These are phyloP conservation scores for Penicillium sp. DNA, from an alignment of 2,329 filamentous ascomycete species.

Conservation along the genomic window DNA sequence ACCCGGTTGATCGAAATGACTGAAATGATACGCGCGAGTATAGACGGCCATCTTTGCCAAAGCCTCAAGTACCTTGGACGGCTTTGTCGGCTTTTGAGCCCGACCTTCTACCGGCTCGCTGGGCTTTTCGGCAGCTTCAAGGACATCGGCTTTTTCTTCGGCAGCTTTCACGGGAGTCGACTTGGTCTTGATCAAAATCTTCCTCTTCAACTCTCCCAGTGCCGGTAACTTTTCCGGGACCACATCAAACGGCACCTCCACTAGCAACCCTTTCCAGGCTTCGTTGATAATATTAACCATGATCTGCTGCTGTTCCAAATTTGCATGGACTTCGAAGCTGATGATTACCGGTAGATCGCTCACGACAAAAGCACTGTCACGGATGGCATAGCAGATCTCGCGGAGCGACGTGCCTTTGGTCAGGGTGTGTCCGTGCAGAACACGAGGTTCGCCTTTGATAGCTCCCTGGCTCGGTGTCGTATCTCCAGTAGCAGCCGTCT, in stretches of 20 bases:
- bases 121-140: conserved; percentile 5
- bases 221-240: conserved; percentile 58
- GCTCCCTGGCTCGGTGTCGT: conserved; percentile 6
- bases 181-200: conserved; percentile 83
- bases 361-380: conserved; percentile 71
- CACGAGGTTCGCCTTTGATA: conserved; percentile 66
- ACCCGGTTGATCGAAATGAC: conserved; percentile 65
- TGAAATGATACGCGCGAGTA: conserved; percentile 80
- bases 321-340: conserved; percentile 87
- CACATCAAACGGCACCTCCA: conserved; percentile 63
- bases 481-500: neutral
- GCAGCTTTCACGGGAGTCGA: conserved; percentile 52
- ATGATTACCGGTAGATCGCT: conserved; percentile 83
- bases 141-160: conserved; percentile 25
- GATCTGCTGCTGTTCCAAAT: conserved; percentile 75
- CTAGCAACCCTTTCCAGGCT: conserved; percentile 73
- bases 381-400: conserved; percentile 77
- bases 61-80: conserved; percentile 65
- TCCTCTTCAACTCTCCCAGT: conserved; percentile 69
- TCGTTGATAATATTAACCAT: conserved; percentile 96
- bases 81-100: conserved; percentile 38
- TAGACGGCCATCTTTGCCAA: conserved; percentile 79
- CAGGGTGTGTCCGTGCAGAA: conserved; percentile 82
- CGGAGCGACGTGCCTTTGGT: conserved; percentile 85
- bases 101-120: conserved; percentile 1